Base-by-base conservation (phyloP, 345 rosid species). In the Populus davidiana region DNA sequence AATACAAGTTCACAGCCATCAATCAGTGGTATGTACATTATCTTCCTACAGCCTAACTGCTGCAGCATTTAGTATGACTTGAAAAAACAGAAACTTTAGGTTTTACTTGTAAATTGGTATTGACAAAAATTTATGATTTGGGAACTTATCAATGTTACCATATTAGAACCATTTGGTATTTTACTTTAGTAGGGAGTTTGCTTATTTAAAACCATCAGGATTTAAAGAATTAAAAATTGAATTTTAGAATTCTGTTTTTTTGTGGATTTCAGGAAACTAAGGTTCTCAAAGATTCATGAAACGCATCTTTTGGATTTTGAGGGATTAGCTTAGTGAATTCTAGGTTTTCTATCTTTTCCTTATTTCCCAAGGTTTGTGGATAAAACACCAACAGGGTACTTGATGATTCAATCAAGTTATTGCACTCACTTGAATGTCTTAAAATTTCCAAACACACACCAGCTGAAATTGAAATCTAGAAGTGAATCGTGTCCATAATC, bases 1-100 rank as follows among this genome's bases (percentile, higher is more conserved):
- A 78, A 82, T 27, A 83, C 52, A 75, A 73, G 80, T 35, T 59
- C 64, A 66, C 64, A 72, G 52, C 75, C 39, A 70, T 83, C 47
- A 86, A 76, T 76, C 65, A 71, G 70, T 67, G 78, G 29, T 76
- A 81, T 49, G 29, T 12, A 16, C 47, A 67, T 69, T 47, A 64
- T 33, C 18, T 21, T 31, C 63, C 77, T 31, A 44, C 44, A 70
- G 31, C 4, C 41, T 38, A 71, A 36, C 29, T 68, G 44, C 25
- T 70, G 49, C 4, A 71, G 73, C 71, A 71, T 9, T n/a, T 10
- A 59, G 23, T 59, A n/a, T 59, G 17, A 80, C 23, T 8, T 7
- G 61, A 73, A 16, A 18, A 8, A 38, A 68, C n/a, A 10, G 13
- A 68, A 38, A 36, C 41, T 12, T 9, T 21, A 39, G 47, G 50